These are phyloP conservation scores for Candolleomyces efflorescens DNA, from an alignment of 768 basidiomycete species.

Conservation along the genomic window DNA sequence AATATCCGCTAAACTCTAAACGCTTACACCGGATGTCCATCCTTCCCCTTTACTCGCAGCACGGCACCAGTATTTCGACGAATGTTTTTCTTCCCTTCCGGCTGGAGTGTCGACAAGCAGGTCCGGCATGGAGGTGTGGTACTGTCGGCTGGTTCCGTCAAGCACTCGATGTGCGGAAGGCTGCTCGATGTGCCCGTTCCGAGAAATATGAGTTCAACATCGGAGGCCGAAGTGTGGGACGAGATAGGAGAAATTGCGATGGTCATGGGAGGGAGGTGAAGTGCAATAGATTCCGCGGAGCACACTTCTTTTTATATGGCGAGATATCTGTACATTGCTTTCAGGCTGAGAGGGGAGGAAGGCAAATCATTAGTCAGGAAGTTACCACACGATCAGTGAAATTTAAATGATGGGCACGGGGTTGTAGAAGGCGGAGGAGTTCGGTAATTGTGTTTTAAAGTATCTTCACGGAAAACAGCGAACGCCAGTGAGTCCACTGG, in stretches of 20 bases:
- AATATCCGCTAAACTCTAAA: background rate
- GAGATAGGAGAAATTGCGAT: background rate
- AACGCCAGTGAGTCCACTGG: too few relatives aligned
- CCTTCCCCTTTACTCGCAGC: conserved; percentile 42
- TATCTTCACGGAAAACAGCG: too few relatives aligned
- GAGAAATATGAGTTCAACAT: conserved; percentile 70
- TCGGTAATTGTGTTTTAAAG: too few relatives aligned
- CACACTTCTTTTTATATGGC: background rate
- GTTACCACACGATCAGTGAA: too few relatives aligned
- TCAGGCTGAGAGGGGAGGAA: background rate
- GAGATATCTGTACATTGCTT: background rate
- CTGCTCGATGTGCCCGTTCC: conserved; percentile 81
- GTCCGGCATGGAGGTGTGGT: conserved; percentile 46
- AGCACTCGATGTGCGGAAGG: conserved; percentile 65
- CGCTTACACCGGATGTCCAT: conserved; percentile 47
- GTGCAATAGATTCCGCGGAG: background rate
- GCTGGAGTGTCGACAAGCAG: conserved; percentile 61
- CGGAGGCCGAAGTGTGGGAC: background rate
- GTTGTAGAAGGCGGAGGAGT: too few relatives aligned
- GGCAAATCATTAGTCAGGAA: background rate
- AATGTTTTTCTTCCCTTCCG: conserved; percentile 78
- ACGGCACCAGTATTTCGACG: conserved; percentile 80
- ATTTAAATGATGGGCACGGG: too few relatives aligned
- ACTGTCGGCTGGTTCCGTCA: conserved; percentile 59
- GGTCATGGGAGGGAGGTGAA: conserved; percentile 1